phyloP scores from a whole-genome alignment of 164 flowering plant genomes.

The Vitis amurensis region DNA sequence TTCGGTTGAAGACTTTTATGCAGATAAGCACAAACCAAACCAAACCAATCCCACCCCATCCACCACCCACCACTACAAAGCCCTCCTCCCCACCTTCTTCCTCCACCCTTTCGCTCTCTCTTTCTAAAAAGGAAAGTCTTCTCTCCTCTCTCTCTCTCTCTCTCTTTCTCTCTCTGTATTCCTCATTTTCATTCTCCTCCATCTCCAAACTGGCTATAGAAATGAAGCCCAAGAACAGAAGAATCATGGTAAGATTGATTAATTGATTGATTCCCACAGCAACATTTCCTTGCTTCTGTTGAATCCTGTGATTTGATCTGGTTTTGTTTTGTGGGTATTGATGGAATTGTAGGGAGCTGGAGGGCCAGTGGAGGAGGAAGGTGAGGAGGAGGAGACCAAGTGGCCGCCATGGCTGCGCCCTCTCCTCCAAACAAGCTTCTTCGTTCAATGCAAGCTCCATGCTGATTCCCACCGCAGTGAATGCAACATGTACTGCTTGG shows the following conservation, averaged over 20 bases:
- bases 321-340: neutral
- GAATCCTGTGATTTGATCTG: too few relatives aligned
- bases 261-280: neutral
- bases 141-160: neutral
- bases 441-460: conserved; percentile 45
- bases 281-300: neutral
- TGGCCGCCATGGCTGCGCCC: conserved; percentile 55
- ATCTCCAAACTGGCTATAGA: conserved; percentile 11
- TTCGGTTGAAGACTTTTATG: conserved; percentile 32
- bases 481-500: conserved; percentile 63
- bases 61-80: conserved; percentile 18
- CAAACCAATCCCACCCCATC: neutral
- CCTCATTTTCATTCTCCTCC: neutral
- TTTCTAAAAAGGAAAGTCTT: too few relatives aligned
- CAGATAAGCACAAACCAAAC: conserved; percentile 25
- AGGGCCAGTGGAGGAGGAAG: conserved; percentile 19
- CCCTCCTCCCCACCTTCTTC: too few relatives aligned
- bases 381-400: conserved; percentile 11
- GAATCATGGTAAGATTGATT: conserved; percentile 22
- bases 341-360: conserved; percentile 19
- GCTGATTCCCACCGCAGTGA: conserved; percentile 47
- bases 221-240: conserved; percentile 24
- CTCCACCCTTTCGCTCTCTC: too few relatives aligned
- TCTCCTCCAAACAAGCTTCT: conserved; percentile 42
- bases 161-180: conserved; percentile 3